Conservation (phyloP, 164 flowering plant genomes). For the Nymphaea colorata region DNA sequence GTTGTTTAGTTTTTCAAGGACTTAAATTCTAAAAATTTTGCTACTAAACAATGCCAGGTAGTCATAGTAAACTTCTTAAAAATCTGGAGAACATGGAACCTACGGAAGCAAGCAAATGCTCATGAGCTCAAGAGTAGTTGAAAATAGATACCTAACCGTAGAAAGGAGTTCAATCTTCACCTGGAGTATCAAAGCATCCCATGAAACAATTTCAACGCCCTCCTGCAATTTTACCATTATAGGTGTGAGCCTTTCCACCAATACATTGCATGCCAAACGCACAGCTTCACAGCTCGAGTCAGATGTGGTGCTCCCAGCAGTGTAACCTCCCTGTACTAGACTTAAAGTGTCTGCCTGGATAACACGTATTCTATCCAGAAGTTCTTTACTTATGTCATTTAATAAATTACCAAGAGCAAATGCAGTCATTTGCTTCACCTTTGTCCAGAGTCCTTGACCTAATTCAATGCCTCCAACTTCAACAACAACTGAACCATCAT, state of each 20-base stretch:
- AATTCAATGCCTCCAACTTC: conserved; percentile 93
- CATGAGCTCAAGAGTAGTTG: too few species aligned
- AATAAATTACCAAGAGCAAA: conserved; percentile 48
- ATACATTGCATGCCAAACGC: conserved; percentile 49
- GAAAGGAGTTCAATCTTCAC: conserved; percentile 14
- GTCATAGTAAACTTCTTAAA: too few species aligned
- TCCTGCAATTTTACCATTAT: conserved; percentile 40
- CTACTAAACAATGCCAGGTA: too few species aligned
- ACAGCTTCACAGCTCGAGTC: conserved; percentile 90
- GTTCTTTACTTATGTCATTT: conserved; percentile 33
- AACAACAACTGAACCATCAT: conserved; percentile 80
- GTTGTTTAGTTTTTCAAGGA: too few species aligned
- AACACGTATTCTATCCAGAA: conserved; percentile 58
- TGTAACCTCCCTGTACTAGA: conserved; percentile 76
- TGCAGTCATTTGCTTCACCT: conserved; percentile 82
- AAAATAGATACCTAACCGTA: too few species aligned
- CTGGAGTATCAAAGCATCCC: conserved; percentile 59
- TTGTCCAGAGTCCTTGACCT: conserved; percentile 97
- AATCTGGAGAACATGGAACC: too few species aligned
- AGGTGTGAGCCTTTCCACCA: conserved; percentile 62
- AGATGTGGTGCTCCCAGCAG: conserved; percentile 91
- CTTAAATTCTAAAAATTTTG: too few species aligned
- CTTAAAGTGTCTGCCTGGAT: conserved; percentile 80
- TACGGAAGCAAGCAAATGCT: too few species aligned
- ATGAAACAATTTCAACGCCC: conserved; percentile 35